These are phyloP conservation scores for Phoma herbarum DNA, from an alignment of 2,329 filamentous ascomycete species.

Conservation along the genomic window DNA sequence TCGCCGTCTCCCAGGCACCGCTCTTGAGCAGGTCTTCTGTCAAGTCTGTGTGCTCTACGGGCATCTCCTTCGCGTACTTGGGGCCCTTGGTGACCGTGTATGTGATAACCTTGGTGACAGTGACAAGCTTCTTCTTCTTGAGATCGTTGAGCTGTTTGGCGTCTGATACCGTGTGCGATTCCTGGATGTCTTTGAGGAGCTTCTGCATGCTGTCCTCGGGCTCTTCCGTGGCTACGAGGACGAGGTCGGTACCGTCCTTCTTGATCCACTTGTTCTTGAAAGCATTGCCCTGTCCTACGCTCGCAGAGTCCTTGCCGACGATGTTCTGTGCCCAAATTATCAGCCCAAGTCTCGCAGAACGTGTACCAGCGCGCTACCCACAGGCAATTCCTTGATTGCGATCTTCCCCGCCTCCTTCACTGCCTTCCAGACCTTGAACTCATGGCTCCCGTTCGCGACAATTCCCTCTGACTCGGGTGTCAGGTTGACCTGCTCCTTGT, in stretches of 20 bases:
- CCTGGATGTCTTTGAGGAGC: constrained; percentile 76
- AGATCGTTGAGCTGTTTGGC: constrained; percentile 80
- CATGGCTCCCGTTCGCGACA: constrained; percentile 58
- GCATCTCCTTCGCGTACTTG: constrained; percentile 88
- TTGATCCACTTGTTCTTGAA: constrained; percentile 80
- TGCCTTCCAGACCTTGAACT: constrained; percentile 61
- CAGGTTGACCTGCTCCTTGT: constrained; percentile 78
- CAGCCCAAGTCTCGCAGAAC: constrained; percentile 22
- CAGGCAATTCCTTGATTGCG: constrained; percentile 58
- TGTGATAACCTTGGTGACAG: constrained; percentile 81
- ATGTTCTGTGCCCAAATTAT: constrained; percentile 50
- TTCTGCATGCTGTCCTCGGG: constrained; percentile 83
- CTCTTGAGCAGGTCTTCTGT: constrained; percentile 90
- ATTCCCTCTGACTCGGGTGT: constrained; percentile 86
- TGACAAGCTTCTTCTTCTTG: constrained; percentile 91
- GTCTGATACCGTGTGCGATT: constrained; percentile 74
- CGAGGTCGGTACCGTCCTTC: constrained; percentile 65
- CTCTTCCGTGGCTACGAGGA: constrained; percentile 67
- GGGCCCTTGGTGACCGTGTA: constrained; percentile 86
- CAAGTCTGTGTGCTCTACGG: constrained; percentile 93
- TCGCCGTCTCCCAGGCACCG: constrained; percentile 90
- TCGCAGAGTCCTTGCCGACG: constrained; percentile 79
- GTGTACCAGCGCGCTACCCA: constrained; percentile 34
- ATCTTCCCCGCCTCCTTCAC: constrained; percentile 57
- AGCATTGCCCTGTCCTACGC: constrained; percentile 92